Conservation (phyloP, 177 flowering plant genomes). For the Telopea speciosissima region DNA sequence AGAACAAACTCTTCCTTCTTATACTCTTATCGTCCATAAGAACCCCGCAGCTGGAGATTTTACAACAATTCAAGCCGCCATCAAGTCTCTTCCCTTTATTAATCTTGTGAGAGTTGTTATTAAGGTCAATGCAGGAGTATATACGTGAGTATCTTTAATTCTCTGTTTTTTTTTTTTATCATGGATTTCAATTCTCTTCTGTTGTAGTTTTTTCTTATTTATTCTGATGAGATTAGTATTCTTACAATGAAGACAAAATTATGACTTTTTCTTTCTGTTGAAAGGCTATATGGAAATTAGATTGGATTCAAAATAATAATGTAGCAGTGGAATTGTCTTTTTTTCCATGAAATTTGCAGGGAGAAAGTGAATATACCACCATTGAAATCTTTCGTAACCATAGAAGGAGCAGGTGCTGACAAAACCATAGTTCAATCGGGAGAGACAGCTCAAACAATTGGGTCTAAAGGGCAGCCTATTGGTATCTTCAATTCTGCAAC, state of each 20-base stretch:
- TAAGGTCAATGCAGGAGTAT: conserved; percentile 81
- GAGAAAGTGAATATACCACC: conserved; percentile 82
- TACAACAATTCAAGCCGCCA: conserved; percentile 74
- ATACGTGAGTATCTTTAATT: conserved; percentile 52
- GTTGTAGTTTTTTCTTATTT: background rate
- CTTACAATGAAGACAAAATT: too few relatives aligned
- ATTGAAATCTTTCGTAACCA: conserved; percentile 67
- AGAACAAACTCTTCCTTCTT: conserved; percentile 80
- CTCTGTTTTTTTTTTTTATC: background rate
- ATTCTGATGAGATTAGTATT: background rate
- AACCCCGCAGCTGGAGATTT: conserved; percentile 72
- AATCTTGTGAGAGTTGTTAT: conserved; percentile 81
- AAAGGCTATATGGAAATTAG: background rate
- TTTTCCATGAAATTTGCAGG: conserved; percentile 34
- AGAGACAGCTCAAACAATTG: conserved; percentile 77
- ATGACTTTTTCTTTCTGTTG: background rate
- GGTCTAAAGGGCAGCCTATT: conserved; percentile 64
- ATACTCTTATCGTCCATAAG: conserved; percentile 52
- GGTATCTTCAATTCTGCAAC: conserved; percentile 89
- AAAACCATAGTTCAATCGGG: conserved; percentile 87
- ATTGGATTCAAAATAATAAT: background rate
- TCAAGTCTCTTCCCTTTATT: conserved; percentile 80
- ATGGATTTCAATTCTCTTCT: too few relatives aligned
- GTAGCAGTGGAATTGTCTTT: background rate
- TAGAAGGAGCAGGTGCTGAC: conserved; percentile 92